A percentile compares a stretch with the other conserved stretches of the same genome.
phyloP scores from a whole-genome alignment of 768 basidiomycete genomes.

The Gyrodon lividus region DNA sequence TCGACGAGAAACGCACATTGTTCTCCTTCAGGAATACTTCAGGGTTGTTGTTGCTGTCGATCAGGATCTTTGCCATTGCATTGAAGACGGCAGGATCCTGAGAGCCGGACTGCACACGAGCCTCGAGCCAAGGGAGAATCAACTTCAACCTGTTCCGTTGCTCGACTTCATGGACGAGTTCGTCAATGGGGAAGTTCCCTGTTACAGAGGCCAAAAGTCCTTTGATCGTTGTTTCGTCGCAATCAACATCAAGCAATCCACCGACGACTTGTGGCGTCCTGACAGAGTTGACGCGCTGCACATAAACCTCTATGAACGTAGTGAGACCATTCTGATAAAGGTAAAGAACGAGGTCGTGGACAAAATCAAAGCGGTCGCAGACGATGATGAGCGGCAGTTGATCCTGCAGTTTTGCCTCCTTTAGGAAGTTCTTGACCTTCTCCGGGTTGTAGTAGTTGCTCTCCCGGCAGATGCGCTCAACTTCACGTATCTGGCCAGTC shows the following conservation, averaged over 20 bases:
- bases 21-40: conserved; percentile 98
- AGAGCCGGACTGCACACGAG: conserved; percentile 88
- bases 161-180: conserved; percentile 96
- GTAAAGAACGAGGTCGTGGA: conserved; percentile 97
- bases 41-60: conserved; percentile 98
- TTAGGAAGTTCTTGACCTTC: conserved; percentile 99
- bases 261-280: conserved; percentile 97
- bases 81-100: conserved; percentile 95
- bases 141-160: conserved; percentile 93
- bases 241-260: conserved; percentile 95
- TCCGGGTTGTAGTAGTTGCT: conserved; percentile 98
- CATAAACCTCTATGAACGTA: conserved; percentile 99
- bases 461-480: conserved; percentile 97
- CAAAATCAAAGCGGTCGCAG: conserved; percentile 99
- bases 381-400: conserved; percentile 99
- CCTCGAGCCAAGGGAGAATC: conserved; percentile 96
- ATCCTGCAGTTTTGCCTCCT: conserved; percentile 94
- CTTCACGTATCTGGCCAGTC: conserved; percentile 97
- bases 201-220: conserved; percentile 89
- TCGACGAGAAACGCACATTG: conserved; percentile 58
- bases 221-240: conserved; percentile 96
- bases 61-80: conserved; percentile 96
- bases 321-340: conserved; percentile 96
- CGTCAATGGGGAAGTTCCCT: conserved; percentile 96
- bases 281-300: conserved; percentile 95